A percentile compares a stretch with the other conserved stretches of the same genome.
Conservation (phyloP, 2,329 filamentous ascomycete species). For the Fusarium multiceps region DNA sequence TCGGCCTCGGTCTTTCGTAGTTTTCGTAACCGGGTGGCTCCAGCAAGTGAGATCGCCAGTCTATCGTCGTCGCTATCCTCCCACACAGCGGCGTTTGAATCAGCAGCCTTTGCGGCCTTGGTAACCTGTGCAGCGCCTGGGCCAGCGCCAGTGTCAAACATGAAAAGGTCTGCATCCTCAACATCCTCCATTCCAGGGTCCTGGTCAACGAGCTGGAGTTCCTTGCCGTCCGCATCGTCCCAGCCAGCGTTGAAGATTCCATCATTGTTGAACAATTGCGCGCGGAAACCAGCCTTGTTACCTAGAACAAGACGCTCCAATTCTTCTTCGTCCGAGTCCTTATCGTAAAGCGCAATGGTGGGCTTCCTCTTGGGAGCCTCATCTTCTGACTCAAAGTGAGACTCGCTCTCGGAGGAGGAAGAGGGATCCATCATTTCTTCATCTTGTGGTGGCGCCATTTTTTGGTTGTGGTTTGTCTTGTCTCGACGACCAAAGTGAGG, state of each 20-base stretch:
- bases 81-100: constrained; percentile 74
- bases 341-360: constrained; percentile 61
- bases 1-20: constrained; percentile 83
- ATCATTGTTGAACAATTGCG: constrained; percentile 73
- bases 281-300: constrained; percentile 82
- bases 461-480: constrained; percentile 32
- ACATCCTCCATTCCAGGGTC: constrained; percentile 68
- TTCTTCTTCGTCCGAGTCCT: constrained; percentile 85
- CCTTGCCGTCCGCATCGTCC: constrained; percentile 51
- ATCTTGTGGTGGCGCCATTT: constrained; percentile 50
- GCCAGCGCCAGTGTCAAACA: constrained; percentile 75
- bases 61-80: constrained; percentile 96
- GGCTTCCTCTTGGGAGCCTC: constrained; percentile 46
- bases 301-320: constrained; percentile 91
- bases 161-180: constrained; percentile 86
- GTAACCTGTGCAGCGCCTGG: constrained; percentile 49
- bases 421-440: constrained; percentile 45
- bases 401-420: constrained; percentile 48
- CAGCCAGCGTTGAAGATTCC: constrained; percentile 49
- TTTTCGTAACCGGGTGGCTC: constrained; percentile 81
- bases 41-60: constrained; percentile 83
- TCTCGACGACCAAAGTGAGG: constrained; percentile 11
- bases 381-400: constrained; percentile 47
- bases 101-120: constrained; percentile 43
- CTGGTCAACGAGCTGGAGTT: constrained; percentile 54